Evolutionary conservation across 2,329 filamentous ascomycete genomes (phyloP).

Genomic region (Teratosphaeria zuluensis): DNA sequence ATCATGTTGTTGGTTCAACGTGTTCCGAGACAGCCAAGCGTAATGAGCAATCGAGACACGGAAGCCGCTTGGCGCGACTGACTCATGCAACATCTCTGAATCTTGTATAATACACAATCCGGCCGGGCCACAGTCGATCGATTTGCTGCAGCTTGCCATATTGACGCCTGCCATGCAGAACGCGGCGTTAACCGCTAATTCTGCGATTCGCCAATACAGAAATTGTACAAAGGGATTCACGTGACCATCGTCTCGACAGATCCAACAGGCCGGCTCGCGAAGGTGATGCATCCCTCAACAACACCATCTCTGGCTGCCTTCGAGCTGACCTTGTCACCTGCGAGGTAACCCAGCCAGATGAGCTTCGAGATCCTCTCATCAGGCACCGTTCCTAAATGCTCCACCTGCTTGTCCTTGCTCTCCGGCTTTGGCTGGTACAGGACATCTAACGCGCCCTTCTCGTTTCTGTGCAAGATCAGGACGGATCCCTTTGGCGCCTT

Average conservation of each 20-base stretch:
- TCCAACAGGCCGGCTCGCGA: constrained; percentile 79
- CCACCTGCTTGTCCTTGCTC: constrained; percentile 28
- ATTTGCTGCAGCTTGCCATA: neutral
- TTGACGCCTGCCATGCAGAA: too few relatives aligned
- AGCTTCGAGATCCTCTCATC: constrained; percentile 75
- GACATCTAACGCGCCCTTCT: constrained; percentile 55
- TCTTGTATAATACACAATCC: neutral
- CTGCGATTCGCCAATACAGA: neutral
- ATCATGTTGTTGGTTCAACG: neutral
- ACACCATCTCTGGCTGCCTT: constrained; percentile 72
- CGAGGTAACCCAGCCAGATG: constrained; percentile 85
- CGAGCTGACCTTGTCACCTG: constrained; percentile 76
- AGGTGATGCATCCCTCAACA: constrained; percentile 76
- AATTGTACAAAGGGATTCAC: neutral
- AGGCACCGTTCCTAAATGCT: constrained; percentile 57
- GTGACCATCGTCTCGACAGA: constrained; percentile 71
- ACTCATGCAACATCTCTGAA: neutral
- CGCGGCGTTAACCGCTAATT: neutral
- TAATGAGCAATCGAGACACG: neutral
- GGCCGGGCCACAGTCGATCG: neutral
- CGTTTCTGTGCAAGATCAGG: constrained; percentile 61
- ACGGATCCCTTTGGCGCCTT: constrained; percentile 73
- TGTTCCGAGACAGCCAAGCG: neutral
- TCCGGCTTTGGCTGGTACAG: constrained; percentile 49
- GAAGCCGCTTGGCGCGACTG: neutral